Evolutionary conservation across 1,139 yeast genomes (phyloP).

Genomic region (Geotrichum australiense): DNA sequence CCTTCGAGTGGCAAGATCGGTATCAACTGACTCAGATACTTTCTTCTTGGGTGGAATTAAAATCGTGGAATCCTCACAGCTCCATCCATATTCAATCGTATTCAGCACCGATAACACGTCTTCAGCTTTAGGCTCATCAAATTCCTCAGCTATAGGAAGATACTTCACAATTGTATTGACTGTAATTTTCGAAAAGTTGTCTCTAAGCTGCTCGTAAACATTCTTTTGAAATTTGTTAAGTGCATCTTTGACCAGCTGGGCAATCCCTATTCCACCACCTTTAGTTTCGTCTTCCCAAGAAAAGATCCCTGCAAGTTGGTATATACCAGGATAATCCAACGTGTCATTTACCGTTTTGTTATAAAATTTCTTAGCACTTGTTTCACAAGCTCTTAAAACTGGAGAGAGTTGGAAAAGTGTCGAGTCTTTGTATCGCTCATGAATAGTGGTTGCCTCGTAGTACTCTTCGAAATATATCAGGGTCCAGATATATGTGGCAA

Average conservation of each 20-base stretch:
- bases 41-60: conserved; percentile 8
- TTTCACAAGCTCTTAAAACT: conserved; percentile 4
- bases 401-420: conserved; percentile 11
- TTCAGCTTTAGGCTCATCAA: background rate
- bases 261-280: conserved; percentile 13
- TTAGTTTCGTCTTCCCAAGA: conserved; percentile 9
- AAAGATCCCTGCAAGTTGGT: conserved; percentile 3
- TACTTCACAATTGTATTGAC: conserved; percentile 8
- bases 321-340: conserved; percentile 6
- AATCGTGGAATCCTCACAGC: conserved; percentile 1
- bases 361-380: conserved; percentile 5
- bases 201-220: conserved; percentile 11
- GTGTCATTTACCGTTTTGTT: conserved; percentile 7
- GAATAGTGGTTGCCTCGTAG: conserved; percentile 5
- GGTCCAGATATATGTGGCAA: conserved; percentile 14
- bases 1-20: background rate
- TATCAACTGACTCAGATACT: background rate
- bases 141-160: conserved; percentile 8
- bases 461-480: conserved; percentile 12
- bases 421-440: conserved; percentile 8
- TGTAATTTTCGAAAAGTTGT: conserved; percentile 6
- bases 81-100: conserved; percentile 11
- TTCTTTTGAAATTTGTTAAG: conserved; percentile 5
- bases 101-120: conserved; percentile 11
- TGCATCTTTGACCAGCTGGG: conserved; percentile 11